These are phyloP conservation scores for Solanum hybrid DNA, from an alignment of 305 asterid genomes.

Conservation along the genomic window DNA sequence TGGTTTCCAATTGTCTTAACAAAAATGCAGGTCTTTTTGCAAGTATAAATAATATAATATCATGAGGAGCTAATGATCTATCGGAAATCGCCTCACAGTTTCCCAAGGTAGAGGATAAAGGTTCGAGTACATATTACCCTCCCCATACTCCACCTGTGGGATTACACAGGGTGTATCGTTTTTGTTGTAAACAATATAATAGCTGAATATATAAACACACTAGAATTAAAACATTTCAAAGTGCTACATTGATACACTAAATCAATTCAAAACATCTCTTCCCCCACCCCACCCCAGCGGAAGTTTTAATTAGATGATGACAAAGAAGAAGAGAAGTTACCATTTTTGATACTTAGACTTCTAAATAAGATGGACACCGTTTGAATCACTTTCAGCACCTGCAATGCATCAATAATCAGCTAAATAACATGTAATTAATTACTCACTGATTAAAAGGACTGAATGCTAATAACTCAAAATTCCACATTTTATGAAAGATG, in stretches of 20 bases:
- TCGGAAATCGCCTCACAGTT: not conserved
- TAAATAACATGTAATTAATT: not conserved
- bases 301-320: not conserved
- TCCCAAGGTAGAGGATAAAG: not conserved
- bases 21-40: not conserved
- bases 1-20: not conserved
- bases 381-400: not conserved
- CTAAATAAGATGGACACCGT: not conserved
- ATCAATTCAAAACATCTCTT: not conserved
- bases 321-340: not conserved
- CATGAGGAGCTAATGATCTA: not conserved
- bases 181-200: not conserved
- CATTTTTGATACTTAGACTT: conserved; percentile 1
- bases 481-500: not conserved
- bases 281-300: not conserved
- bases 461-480: not conserved
- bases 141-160: not conserved
- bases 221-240: not conserved
- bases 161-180: not conserved
- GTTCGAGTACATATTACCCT: not conserved
- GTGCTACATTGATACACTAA: not conserved
- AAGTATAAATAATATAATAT: not conserved
- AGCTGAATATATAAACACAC: not conserved
- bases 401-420: not conserved
- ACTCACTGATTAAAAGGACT: not conserved